Evolutionary conservation across 306 rosid genomes (phyloP), one percentile per base, ranked within the genome.

Genomic region (Cucumis hystrix): DNA sequence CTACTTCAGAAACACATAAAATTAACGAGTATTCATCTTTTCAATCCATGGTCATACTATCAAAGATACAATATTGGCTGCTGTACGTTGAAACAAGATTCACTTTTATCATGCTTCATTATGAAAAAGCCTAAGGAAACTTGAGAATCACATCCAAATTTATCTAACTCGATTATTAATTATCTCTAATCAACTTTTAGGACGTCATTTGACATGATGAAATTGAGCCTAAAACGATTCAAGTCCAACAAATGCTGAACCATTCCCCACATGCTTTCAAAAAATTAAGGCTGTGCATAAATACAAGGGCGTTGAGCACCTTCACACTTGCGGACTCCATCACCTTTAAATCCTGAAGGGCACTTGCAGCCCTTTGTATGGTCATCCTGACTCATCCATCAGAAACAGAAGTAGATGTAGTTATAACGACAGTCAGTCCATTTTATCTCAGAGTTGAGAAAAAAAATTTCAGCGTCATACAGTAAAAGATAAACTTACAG

Each of bases 311-410:
- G 30, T 79, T 6, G 74, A 77, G 81, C 88, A 95, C 99, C 99
- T 86, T 92, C 90, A 72, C 99, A 95, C 62, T 80, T 81, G 45
- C 74, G 47, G 54, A 83, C 87, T 79, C 99, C 99, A 25, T 95
- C 96, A 2, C 99, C 99, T 82, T 18, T 87, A 83, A 95, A 95
- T 56, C 99, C 99, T 12, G 86, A 85, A 4, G 99, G 99, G 80
- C 99, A 95, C 68, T 77, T 83, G 81, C 99, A 95, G 64, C 90
- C 96, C 74, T 90, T 87, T 51, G 86, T 86, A 78, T 65, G 87
- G 75, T 86, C 93, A 83, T 89, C 93, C 97, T 92, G 86, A 66
- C 66, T 37, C 35, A 74, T 64, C 72, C 73, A 86, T 79, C 4
- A 64, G 33, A 71, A 75, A 76, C 61, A 39, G 23, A 56, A 41